Base-by-base conservation (phyloP, 2,329 filamentous ascomycete genomes). In the Rutstroemia sp. region DNA sequence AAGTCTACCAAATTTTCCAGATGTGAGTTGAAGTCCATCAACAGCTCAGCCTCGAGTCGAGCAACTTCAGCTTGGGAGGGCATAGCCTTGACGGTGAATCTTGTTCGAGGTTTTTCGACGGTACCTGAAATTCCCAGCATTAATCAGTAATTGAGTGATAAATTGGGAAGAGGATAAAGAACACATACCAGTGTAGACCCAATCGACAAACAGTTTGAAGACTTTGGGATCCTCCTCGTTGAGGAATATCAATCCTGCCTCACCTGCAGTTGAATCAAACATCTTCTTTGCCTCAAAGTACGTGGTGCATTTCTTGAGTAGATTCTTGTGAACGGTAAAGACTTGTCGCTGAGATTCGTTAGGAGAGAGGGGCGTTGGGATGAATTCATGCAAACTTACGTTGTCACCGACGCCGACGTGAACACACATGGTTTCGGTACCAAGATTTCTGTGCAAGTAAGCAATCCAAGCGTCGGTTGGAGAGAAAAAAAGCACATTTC, bases 141-240 rank as follows among this genome's bases (percentile, higher is more conserved):
- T 14, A 3, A 12, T 54, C 10, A 54, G 44, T 23, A 19, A 42
- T 34, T 37, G 5, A 2, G 2, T 14, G 14, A 16, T 55, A 1
- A 44, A 34, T 1, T 44, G 25, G 6, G 27, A 49, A 49, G n/a
- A n/a, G 8, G n/a, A 42, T 5, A 14, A 3, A 18, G 25, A 7
- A 2, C 37, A 23, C 37, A 19, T 42, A 53, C 55, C 49, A 5
- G 38, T 57, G 12, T 61, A 60, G 14, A 55, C 38, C 60, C 61
- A 62, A 21, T 58, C 54, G 14, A 54, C 42, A 25, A 63, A 58
- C 25, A 59, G 16, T 23, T 56, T 44, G 27, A 61, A 62, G 14
- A 56, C 30, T 5, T 51, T 39, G 1, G 56, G 49, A 44, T 61
- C 49, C 6, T 61, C 60, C 2, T 59, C 54, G 7, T 56, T 52